These are phyloP conservation scores for Symbiotaphrina buchneri DNA, from an alignment of 495 filamentous ascomycete genomes.

Conservation along the genomic window DNA sequence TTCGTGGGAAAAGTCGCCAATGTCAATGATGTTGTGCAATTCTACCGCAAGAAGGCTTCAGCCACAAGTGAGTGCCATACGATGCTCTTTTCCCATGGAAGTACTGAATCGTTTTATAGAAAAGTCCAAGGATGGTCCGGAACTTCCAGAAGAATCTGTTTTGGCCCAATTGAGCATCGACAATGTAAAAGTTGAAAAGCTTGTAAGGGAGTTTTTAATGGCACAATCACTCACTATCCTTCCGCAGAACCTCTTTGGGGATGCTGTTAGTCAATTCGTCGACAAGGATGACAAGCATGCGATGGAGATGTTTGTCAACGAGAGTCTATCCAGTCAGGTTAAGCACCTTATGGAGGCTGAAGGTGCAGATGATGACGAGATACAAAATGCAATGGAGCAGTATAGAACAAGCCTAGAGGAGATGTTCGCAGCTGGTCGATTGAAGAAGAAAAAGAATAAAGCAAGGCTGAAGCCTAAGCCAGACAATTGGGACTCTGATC, in stretches of 20 bases:
- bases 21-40: slow-evolving; percentile 79
- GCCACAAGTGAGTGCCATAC: slow-evolving; percentile 11
- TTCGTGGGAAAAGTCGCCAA: slow-evolving; percentile 85
- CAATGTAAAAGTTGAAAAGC: slow-evolving; percentile 62
- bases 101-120: slow-evolving; percentile 5
- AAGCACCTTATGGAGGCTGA: slow-evolving; percentile 45
- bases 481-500: slow-evolving; percentile 63
- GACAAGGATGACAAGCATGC: slow-evolving; percentile 91
- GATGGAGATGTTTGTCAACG: slow-evolving; percentile 70
- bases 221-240: slow-evolving; percentile 77
- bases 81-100: neutral
- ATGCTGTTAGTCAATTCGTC: slow-evolving; percentile 84
- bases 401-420: slow-evolving; percentile 49
- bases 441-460: slow-evolving; percentile 28
- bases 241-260: slow-evolving; percentile 74
- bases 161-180: slow-evolving; percentile 41
- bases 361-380: slow-evolving; percentile 41
- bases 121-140: slow-evolving; percentile 14
- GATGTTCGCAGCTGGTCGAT: slow-evolving; percentile 41
- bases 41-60: slow-evolving; percentile 61
- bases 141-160: slow-evolving; percentile 32
- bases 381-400: slow-evolving; percentile 48
- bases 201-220: slow-evolving; percentile 67
- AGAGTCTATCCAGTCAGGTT: slow-evolving; percentile 54
- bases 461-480: slow-evolving; percentile 55